A percentile compares a stretch with the other conserved stretches of the same genome.
Evolutionary conservation across 805 yeast genomes (phyloP).

Genomic region (Cyberlindnera subsufficiens): DNA sequence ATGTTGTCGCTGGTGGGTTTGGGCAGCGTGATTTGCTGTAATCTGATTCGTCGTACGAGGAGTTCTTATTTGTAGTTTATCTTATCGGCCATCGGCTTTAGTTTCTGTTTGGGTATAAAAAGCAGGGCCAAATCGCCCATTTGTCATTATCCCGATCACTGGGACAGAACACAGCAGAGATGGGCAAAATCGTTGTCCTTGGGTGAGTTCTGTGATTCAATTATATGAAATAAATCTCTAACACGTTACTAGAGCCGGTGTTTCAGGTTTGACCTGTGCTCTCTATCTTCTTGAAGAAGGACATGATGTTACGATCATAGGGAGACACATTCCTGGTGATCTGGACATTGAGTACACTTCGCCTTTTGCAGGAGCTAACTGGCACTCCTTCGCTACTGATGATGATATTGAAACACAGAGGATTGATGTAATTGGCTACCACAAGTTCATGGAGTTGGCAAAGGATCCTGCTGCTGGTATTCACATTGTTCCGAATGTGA

Average conservation of each 20-base stretch:
- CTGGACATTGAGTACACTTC: slow-evolving; percentile 48
- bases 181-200: slow-evolving; percentile 8
- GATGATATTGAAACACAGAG: slow-evolving; percentile 33
- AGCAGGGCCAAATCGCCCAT: background rate
- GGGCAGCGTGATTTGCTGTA: slow-evolving; percentile 17
- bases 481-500: slow-evolving; percentile 18
- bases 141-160: background rate
- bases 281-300: slow-evolving; percentile 33
- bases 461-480: slow-evolving; percentile 47
- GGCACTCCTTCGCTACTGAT: slow-evolving; percentile 51
- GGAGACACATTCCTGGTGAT: slow-evolving; percentile 52
- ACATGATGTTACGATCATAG: slow-evolving; percentile 37
- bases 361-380: slow-evolving; percentile 70
- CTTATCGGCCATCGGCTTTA: no score
- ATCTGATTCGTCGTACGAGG: background rate
- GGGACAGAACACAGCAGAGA: background rate
- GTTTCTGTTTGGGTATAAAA: no score
- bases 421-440: slow-evolving; percentile 45
- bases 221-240: background rate
- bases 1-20: slow-evolving; percentile 10
- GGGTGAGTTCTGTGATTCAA: background rate
- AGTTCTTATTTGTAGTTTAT: no score
- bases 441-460: slow-evolving; percentile 40
- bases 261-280: slow-evolving; percentile 52
- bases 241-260: slow-evolving; percentile 34